phyloP scores from a whole-genome alignment of 805 yeast genomes.

The Yarrowia alimentaria region DNA sequence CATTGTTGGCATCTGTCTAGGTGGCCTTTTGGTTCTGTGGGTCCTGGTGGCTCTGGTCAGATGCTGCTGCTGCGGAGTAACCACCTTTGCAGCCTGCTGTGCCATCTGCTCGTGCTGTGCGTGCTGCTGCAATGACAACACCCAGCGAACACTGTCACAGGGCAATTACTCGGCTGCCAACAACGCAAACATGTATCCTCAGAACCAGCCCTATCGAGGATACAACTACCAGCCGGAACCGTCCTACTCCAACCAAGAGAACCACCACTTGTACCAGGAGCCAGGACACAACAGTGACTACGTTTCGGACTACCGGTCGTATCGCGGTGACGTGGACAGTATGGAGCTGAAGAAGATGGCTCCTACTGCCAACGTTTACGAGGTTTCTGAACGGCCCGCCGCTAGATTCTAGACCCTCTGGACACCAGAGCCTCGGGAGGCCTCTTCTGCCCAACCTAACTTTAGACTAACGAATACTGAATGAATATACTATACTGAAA shows the following conservation, averaged over 20 bases:
- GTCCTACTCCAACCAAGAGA: background rate
- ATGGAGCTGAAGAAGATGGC: too few species aligned
- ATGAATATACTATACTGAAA: too few species aligned
- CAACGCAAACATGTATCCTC: conserved; percentile 22
- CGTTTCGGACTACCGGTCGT: too few species aligned
- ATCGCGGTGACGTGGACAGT: too few species aligned
- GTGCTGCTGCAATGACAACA: conserved; percentile 18
- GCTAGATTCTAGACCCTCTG: too few species aligned
- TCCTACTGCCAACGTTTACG: too few species aligned
- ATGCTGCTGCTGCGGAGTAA: conserved; percentile 58
- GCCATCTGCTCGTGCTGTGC: conserved; percentile 50
- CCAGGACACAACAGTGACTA: too few species aligned
- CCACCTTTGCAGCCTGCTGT: conserved; percentile 50
- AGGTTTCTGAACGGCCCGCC: too few species aligned
- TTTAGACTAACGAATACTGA: too few species aligned
- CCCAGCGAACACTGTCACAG: background rate
- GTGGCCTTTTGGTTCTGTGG: conserved; percentile 52
- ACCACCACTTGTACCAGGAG: too few species aligned
- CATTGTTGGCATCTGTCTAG: conserved; percentile 67
- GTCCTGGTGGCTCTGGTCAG: conserved; percentile 53
- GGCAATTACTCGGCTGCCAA: conserved; percentile 19
- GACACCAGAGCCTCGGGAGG: too few species aligned
- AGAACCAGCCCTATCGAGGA: background rate
- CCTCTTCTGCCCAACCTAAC: too few species aligned
- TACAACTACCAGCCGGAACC: conserved; percentile 14